Evolutionary conservation across 192 early-diverging fungal genomes (phyloP), one percentile per base, ranked within the genome.

Genomic region (Coemansia sp.): DNA sequence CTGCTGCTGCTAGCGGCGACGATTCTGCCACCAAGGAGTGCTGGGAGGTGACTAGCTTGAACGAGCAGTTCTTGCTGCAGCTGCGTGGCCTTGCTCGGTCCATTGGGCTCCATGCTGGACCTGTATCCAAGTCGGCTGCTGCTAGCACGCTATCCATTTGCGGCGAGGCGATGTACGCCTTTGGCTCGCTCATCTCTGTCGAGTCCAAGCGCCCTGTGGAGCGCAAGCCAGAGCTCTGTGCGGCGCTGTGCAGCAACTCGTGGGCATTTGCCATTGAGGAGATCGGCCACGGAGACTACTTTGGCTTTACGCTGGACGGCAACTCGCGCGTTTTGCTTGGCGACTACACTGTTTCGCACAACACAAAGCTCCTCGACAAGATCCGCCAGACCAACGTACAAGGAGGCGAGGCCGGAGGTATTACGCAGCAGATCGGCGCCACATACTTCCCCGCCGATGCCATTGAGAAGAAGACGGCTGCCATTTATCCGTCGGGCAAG

Each of bases 341-440:
- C 40, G 84, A 85, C 73, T 73, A 72, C 51, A 85, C 84, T 1
- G 76, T 86, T 32, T 77, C 78, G 60, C 85, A 87, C 67, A 94
- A 94, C 77, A 99, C 98, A 32, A 98, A 98, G 84, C 80, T 99
- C 27, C 86, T 99, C 41, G 98, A 99, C 86, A 98, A 97, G 88
- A 96, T 99, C 82, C 89, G 98, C 49, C 96, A 98, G 77, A 99
- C 98, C 29, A 97, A 97, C 84, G 98, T 99, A 17, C 97, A 98
- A 83, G 98, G 93, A 62, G 96, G 96, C 61, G 98, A 99, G 89
- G 98, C 98, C 36, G 98, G 98, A 71, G 98, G 98, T 81, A 99
- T 99, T 76, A 99, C 98, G 11, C 98, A 99, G 81, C 98, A 99
- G 74, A 99, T 99, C 65, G 98, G 98, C 81, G 98, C 98, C 15